A percentile compares a stretch with the other conserved stretches of the same genome.
Evolutionary conservation across 2,329 filamentous ascomycete genomes (phyloP).

Genomic region (Akanthomyces uredinophilus): DNA sequence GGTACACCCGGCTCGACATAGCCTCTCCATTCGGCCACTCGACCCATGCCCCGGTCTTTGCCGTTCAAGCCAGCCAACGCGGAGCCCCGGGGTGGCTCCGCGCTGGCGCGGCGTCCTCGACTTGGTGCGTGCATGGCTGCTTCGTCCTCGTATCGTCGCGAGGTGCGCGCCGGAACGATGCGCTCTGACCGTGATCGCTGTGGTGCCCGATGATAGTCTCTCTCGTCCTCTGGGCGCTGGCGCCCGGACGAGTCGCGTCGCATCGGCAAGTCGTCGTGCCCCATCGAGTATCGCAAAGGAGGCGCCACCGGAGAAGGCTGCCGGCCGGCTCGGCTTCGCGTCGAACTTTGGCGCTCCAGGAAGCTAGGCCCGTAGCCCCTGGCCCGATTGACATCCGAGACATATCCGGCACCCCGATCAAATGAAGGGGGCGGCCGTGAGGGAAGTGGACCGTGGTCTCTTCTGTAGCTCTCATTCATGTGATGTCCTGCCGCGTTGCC

Average conservation of each 20-base stretch:
- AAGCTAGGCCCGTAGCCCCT: conserved; percentile 38
- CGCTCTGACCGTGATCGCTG: conserved; percentile 12
- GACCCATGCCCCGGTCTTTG: conserved; percentile 39
- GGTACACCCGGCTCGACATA: conserved; percentile 42
- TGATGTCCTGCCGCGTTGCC: conserved; percentile 53
- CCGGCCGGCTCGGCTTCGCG: conserved; percentile 26
- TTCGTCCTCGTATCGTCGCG: conserved; percentile 28
- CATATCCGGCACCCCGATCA: conserved; percentile 36
- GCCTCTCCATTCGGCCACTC: conserved; percentile 44
- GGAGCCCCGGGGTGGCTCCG: conserved; percentile 33
- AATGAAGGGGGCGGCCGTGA: conserved; percentile 21
- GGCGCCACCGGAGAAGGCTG: conserved; percentile 10
- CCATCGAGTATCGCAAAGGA: conserved; percentile 5
- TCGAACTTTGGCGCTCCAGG: conserved; percentile 46
- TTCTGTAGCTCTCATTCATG: conserved; percentile 55
- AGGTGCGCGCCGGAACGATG: background rate
- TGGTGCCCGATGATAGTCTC: background rate
- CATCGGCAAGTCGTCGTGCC: background rate
- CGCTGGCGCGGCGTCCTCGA: conserved; percentile 24
- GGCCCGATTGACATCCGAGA: conserved; percentile 37
- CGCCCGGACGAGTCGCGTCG: conserved; percentile 1
- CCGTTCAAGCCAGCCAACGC: conserved; percentile 44
- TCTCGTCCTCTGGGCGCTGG: background rate
- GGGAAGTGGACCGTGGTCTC: conserved; percentile 18
- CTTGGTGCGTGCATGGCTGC: conserved; percentile 25